Evolutionary conservation across 805 yeast species (phyloP), one percentile per base, ranked within the genome.

Genomic region (Scheffersomyces lignosus): DNA sequence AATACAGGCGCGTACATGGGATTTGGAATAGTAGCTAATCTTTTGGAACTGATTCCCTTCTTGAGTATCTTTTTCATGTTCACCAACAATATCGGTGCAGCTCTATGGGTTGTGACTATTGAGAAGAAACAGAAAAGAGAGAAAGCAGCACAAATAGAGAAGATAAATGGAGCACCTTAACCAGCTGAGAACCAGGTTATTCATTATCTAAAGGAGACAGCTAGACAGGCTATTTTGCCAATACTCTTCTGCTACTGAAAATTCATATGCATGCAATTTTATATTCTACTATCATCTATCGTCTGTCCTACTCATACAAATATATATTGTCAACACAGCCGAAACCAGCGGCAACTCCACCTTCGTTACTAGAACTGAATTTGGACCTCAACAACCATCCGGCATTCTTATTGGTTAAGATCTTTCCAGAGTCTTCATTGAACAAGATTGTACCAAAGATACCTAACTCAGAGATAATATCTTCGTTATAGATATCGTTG

Each of bases 331-430:
- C 99, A 27, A 93, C 87, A 61, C 97, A 89, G 5, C 98, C 99
- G 63, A 87, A 91, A 1, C 99, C 99, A 12, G 99, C 99, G 15
- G 98, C 98, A 23, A 93, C 97, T 27, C 99, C 99, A 26, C 99
- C 99, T 67, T 93, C 99, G 61, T 93, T 82, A 36, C 95, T 84
- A 3, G 83, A 68, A 46, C 87, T 83, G 39, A 89, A 79, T 60
- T 93, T 93, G 15, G 96, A 85, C 64, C 99, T 80, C 49, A 93
- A 67, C 46, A 93, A 70, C 79, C 87, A 87, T 4, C 97, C 98
- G 1, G 89, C 79, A 44, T 76, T 76, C 27, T 78, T 77, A 58
- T 93, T 93, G 37, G 66, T 56, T 26, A 77, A 51, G 8, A 84
- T 65, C 24, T 75, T 67, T 3, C 85, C 83, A 1, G 73, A 57